phyloP scores from a whole-genome alignment of 768 basidiomycete species.

The Mycena galopus region DNA sequence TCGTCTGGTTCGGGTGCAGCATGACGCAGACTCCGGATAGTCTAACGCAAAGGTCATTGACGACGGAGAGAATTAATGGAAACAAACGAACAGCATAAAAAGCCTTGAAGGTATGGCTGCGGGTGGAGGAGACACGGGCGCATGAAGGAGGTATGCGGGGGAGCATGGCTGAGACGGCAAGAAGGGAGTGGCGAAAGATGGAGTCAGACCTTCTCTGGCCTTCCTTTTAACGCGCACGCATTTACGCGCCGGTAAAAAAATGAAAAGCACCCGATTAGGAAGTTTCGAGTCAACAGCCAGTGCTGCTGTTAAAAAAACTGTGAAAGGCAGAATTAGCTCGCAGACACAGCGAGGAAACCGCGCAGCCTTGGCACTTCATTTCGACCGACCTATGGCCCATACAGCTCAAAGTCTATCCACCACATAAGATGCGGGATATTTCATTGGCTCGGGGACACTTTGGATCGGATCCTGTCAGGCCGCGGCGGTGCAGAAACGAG shows the following conservation, averaged over 20 bases:
- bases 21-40: slow-evolving; percentile 54
- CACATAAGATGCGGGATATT: slow-evolving; percentile 1
- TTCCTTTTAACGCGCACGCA: too few relatives aligned
- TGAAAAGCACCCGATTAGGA: not conserved
- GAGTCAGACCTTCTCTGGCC: not conserved
- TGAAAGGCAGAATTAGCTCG: not conserved
- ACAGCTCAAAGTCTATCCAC: not conserved
- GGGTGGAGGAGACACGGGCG: slow-evolving; percentile 49
- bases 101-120: slow-evolving; percentile 60
- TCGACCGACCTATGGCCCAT: slow-evolving; percentile 4
- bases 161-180: slow-evolving; percentile 49
- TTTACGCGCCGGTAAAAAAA: not conserved
- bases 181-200: slow-evolving; percentile 12
- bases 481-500: not conserved
- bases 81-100: slow-evolving; percentile 66
- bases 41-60: slow-evolving; percentile 49
- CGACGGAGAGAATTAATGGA: not conserved
- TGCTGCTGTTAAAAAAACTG: not conserved
- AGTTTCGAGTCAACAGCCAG: not conserved
- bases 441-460: not conserved
- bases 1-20: slow-evolving; percentile 54
- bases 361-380: slow-evolving; percentile 13
- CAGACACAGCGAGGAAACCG: not conserved
- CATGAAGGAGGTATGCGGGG: slow-evolving; percentile 51
- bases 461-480: slow-evolving; percentile 2